These are phyloP conservation scores for Tolypocladium cylindrosporum DNA, from an alignment of 2,329 filamentous ascomycete species.

Conservation along the genomic window DNA sequence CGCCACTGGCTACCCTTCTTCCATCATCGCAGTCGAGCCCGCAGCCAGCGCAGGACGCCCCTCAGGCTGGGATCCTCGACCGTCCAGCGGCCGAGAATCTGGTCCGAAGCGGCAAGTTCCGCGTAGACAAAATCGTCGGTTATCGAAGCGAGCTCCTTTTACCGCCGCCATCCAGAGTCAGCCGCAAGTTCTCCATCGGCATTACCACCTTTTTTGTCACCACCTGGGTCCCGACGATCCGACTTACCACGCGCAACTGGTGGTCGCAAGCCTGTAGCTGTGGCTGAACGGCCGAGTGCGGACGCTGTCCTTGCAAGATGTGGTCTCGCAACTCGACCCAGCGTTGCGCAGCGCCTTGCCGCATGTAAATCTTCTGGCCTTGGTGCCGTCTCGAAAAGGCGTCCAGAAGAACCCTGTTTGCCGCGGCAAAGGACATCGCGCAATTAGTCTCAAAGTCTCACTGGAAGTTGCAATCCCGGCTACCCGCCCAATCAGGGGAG, in stretches of 20 bases:
- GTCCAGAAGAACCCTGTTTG: conserved; percentile 44
- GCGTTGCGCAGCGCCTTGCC: conserved; percentile 48
- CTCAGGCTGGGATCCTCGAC: conserved; percentile 50
- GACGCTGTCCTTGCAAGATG: conserved; percentile 41
- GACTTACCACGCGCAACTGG: conserved; percentile 45
- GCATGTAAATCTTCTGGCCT: conserved; percentile 53
- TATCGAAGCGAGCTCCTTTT: conserved; percentile 45
- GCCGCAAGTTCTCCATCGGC: neutral
- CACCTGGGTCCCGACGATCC: neutral
- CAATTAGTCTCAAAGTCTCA: neutral
- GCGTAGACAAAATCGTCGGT: conserved; percentile 50
- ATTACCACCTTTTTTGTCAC: neutral
- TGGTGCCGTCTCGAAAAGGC: conserved; percentile 52
- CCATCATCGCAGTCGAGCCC: conserved; percentile 18
- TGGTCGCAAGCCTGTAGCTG: conserved; percentile 45
- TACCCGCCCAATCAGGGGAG: neutral
- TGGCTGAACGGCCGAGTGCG: conserved; percentile 34
- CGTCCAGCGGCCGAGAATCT: conserved; percentile 49
- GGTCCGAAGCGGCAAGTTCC: conserved; percentile 43
- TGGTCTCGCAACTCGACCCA: conserved; percentile 47
- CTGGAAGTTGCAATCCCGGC: neutral
- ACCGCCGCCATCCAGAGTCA: neutral
- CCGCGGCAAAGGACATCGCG: neutral
- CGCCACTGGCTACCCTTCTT: neutral
- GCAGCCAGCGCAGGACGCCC: conserved; percentile 49